Percentiles rank a stretch among this genome's conserved stretches.
These are phyloP conservation scores for Fusarium miscanthi DNA, from an alignment of 2,329 filamentous ascomycete genomes.

Conservation along the genomic window DNA sequence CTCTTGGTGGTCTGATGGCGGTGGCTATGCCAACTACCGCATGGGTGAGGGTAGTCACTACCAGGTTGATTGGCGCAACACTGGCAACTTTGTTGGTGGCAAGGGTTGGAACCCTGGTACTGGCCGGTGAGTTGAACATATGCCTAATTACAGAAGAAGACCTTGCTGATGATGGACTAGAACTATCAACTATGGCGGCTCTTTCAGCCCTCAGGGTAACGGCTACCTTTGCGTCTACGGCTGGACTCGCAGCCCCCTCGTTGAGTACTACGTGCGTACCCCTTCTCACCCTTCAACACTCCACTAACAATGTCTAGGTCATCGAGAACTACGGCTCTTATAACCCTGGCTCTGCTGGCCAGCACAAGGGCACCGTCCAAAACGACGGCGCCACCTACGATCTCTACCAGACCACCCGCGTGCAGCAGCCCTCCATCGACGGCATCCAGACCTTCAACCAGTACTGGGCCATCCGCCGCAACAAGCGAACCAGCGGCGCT, in stretches of 20 bases:
- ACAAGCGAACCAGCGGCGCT: conserved; percentile 7
- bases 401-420: conserved; percentile 2
- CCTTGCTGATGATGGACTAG: background rate
- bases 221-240: conserved; percentile 15
- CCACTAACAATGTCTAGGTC: background rate
- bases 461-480: conserved; percentile 24
- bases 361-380: conserved; percentile 14
- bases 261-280: conserved; percentile 15
- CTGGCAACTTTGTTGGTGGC: conserved; percentile 20
- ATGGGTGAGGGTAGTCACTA: conserved; percentile 21
- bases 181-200: conserved; percentile 20
- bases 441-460: conserved; percentile 7
- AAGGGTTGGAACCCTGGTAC: conserved; percentile 25
- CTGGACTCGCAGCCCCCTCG: conserved; percentile 17
- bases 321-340: conserved; percentile 8
- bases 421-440: conserved; percentile 8
- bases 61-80: conserved; percentile 15
- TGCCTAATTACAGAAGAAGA: rapidly evolving
- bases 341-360: background rate
- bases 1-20: conserved; percentile 24
- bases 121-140: background rate
- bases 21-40: background rate
- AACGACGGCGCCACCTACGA: conserved; percentile 20
- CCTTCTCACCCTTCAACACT: rapidly evolving
- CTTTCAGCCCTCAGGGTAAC: conserved; percentile 17